Evolutionary conservation across 1,139 yeast genomes (phyloP), one percentile per base, ranked within the genome.

Genomic region (Pichia kudriavzevii): DNA sequence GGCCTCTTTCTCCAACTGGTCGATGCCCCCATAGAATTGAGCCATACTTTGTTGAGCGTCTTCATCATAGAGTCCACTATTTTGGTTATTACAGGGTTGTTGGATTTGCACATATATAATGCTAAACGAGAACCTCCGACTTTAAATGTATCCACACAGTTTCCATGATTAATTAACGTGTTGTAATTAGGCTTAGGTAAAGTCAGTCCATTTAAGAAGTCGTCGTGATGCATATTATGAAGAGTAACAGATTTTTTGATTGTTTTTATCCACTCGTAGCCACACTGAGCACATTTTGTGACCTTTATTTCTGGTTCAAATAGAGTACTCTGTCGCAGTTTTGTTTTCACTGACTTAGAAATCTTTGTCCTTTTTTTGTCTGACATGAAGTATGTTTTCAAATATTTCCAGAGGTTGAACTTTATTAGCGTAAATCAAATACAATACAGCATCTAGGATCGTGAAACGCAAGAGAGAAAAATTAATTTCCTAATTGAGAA

Each of bases 141-240:
- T 4, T 4, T 18, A 4, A 13, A 7, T 10, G 11, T 9, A 15
- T 20, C 11, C 7, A 22, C 23, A 7, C n/a, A 16, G 5, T 27
- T 33, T 3, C 33, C 37, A 3, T 56, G 53, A 31, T 59, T 52
- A 1, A 63, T 54, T 27, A 55, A 52, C 2, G 58, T 29, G 1
- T 17, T 18, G 12, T 12, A 5, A 5, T 16, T 19, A n/a, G 14
- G 6, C 18, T 32, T 30, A 4, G 33, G 24, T 3, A 40, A 15
- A 23, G 26, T 18, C 9, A 65, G 53, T 3, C 88, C 87, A 43
- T 57, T 63, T 35, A 60, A 49, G 42, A 62, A 75, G 38, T 56
- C 57, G 29, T 50, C 51, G 47, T 68, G 87, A 54, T 65, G 72
- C 45, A 59, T 63, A 1, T 56, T 48, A 46, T 79, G 91, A 10